Evolutionary conservation across 2,329 filamentous ascomycete species (phyloP).

Genomic region (Lojkania enalia): DNA sequence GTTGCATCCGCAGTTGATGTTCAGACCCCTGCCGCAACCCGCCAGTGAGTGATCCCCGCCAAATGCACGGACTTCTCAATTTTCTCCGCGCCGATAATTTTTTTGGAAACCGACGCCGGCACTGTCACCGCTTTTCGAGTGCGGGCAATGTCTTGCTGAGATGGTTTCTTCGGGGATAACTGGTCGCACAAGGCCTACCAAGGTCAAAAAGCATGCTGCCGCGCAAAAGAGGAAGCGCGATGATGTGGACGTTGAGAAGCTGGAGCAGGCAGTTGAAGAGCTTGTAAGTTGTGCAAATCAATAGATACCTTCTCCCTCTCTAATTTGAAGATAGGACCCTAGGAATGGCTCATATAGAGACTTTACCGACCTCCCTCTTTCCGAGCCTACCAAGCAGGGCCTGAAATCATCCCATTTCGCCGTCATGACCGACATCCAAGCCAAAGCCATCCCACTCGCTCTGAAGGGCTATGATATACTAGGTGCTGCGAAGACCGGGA

Average conservation of each 20-base stretch:
- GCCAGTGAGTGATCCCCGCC: slow-evolving; percentile 11
- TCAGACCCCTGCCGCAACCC: background rate
- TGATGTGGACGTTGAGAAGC: slow-evolving; percentile 52
- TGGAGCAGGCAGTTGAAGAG: slow-evolving; percentile 49
- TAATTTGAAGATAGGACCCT: slow-evolving; percentile 61
- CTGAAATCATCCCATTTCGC: slow-evolving; percentile 88
- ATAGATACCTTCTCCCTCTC: background rate
- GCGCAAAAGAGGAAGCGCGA: slow-evolving; percentile 59
- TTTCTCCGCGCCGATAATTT: slow-evolving; percentile 1
- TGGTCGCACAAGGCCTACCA: slow-evolving; percentile 54
- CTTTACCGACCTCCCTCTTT: slow-evolving; percentile 86
- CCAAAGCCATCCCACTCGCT: slow-evolving; percentile 82
- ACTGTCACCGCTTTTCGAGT: slow-evolving; percentile 2
- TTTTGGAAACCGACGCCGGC: slow-evolving; percentile 4
- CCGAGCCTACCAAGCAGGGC: slow-evolving; percentile 74
- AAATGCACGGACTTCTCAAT: slow-evolving; percentile 3
- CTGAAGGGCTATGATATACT: slow-evolving; percentile 87
- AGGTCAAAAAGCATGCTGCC: slow-evolving; percentile 59
- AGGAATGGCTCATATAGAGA: slow-evolving; percentile 63
- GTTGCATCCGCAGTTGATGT: background rate
- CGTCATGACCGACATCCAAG: slow-evolving; percentile 87
- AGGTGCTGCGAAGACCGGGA: slow-evolving; percentile 92
- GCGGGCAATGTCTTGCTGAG: slow-evolving; percentile 13
- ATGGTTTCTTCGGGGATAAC: slow-evolving; percentile 42
- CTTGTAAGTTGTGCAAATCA: slow-evolving; percentile 38